These are phyloP conservation scores for Leucoagaricus sp. DNA, from an alignment of 1,284 basidiomycete species.

Conservation along the genomic window DNA sequence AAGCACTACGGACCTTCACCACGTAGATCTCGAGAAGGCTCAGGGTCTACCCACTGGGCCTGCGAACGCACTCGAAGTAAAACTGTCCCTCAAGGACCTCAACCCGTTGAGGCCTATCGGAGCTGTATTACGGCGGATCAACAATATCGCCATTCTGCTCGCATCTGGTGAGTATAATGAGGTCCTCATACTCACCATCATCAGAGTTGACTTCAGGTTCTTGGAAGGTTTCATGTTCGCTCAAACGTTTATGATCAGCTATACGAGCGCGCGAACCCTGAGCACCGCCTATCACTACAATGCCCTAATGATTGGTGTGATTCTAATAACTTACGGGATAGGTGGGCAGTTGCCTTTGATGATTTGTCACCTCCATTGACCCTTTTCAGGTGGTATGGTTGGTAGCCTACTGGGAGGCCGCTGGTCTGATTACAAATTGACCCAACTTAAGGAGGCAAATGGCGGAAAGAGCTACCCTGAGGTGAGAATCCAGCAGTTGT, in stretches of 20 bases:
- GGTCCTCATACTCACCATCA: not conserved
- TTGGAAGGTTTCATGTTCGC: constrained; percentile 73
- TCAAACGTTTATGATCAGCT: constrained; percentile 68
- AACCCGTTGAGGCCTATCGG: constrained; percentile 70
- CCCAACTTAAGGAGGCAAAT: constrained; percentile 55
- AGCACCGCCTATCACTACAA: constrained; percentile 65
- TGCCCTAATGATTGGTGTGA: constrained; percentile 72
- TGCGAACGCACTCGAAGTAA: constrained; percentile 34
- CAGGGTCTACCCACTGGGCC: constrained; percentile 26
- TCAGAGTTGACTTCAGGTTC: not conserved
- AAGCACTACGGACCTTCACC: constrained; percentile 17
- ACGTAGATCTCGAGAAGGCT: constrained; percentile 19
- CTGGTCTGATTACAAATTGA: constrained; percentile 71
- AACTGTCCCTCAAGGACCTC: constrained; percentile 66
- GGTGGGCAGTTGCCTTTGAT: constrained; percentile 41
- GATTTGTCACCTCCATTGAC: constrained; percentile 2
- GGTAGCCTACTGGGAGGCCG: constrained; percentile 79
- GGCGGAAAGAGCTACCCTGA: constrained; percentile 68
- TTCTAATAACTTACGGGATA: constrained; percentile 73
- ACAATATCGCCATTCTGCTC: constrained; percentile 68
- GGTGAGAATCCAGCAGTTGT: constrained; percentile 46
- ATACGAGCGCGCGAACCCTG: constrained; percentile 74
- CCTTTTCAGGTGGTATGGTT: constrained; percentile 52
- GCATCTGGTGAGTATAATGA: constrained; percentile 59
- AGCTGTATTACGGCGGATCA: constrained; percentile 56